These are phyloP conservation scores for Grosmannia clavigera DNA, from an alignment of 2,329 filamentous ascomycete species.

Conservation along the genomic window DNA sequence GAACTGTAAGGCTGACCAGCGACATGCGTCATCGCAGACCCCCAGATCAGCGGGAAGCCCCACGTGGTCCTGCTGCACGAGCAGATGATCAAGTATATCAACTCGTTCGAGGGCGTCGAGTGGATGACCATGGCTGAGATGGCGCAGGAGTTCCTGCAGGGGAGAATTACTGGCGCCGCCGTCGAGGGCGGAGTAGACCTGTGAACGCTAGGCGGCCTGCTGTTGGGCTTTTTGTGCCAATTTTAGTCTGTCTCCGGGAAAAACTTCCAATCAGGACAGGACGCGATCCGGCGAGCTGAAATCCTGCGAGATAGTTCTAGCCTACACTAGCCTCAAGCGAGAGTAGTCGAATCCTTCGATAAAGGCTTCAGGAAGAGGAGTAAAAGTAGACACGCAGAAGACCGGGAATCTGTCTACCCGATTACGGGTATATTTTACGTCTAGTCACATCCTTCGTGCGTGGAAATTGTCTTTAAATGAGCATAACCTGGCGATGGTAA, in stretches of 20 bases:
- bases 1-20: neutral
- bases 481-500: too few species aligned
- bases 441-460: neutral
- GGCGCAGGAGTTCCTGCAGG: neutral
- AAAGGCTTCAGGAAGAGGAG: neutral
- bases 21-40: conserved; percentile 25
- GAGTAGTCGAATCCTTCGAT: neutral
- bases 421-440: neutral
- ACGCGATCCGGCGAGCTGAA: neutral
- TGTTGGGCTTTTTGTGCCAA: neutral
- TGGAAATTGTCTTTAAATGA: neutral
- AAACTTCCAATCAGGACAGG: neutral
- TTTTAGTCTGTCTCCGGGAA: too few species aligned
- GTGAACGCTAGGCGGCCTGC: neutral
- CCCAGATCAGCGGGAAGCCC: conserved; percentile 58
- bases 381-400: neutral
- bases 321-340: neutral
- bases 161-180: neutral
- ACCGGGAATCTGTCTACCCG: neutral
- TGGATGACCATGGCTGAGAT: conserved; percentile 47
- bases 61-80: conserved; percentile 45
- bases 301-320: neutral
- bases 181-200: neutral
- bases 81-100: conserved; percentile 14
- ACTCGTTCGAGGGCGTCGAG: conserved; percentile 30